phyloP scores from a whole-genome alignment of 352 stramenopile species.

The Phytopythium litorale region DNA sequence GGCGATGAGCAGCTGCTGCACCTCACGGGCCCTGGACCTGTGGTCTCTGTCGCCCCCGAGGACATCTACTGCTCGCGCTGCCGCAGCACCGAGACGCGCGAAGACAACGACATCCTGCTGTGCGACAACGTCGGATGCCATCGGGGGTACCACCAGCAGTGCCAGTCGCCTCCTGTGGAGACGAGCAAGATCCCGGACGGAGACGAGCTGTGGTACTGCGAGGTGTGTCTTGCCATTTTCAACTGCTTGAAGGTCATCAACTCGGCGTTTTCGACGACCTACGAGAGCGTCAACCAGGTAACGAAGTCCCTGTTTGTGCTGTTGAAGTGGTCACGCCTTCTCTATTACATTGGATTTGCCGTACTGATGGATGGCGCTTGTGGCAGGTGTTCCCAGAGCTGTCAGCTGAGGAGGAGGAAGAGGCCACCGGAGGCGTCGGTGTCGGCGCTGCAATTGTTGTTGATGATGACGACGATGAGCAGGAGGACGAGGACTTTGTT shows the following conservation, averaged over 20 bases:
- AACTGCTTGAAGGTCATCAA: constrained; percentile 81
- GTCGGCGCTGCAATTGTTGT: constrained; percentile 4
- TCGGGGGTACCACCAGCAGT: constrained; percentile 80
- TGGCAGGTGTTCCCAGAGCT: constrained; percentile 51
- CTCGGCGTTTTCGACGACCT: constrained; percentile 66
- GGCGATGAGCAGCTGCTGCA: constrained; percentile 48
- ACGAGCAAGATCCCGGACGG: constrained; percentile 63
- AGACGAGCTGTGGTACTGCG: constrained; percentile 76
- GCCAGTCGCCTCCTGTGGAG: constrained; percentile 51
- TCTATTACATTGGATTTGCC: neutral
- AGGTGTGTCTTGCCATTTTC: constrained; percentile 71
- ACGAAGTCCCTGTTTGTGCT: neutral
- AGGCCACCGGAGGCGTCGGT: constrained; percentile 5
- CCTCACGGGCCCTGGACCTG: constrained; percentile 13
- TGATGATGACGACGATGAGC: constrained; percentile 34
- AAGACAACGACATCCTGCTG: constrained; percentile 82
- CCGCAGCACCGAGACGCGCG: constrained; percentile 48
- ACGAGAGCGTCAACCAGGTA: constrained; percentile 50
- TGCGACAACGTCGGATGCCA: constrained; percentile 73
- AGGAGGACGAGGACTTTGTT: constrained; percentile 55
- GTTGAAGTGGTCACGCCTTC: neutral
- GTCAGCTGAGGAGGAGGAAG: constrained; percentile 23
- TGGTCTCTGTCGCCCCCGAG: constrained; percentile 13
- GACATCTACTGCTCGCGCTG: constrained; percentile 82
- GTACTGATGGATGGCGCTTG: neutral